phyloP scores from a whole-genome alignment of 2,329 filamentous ascomycete species.

The Trichoderma sp. region DNA sequence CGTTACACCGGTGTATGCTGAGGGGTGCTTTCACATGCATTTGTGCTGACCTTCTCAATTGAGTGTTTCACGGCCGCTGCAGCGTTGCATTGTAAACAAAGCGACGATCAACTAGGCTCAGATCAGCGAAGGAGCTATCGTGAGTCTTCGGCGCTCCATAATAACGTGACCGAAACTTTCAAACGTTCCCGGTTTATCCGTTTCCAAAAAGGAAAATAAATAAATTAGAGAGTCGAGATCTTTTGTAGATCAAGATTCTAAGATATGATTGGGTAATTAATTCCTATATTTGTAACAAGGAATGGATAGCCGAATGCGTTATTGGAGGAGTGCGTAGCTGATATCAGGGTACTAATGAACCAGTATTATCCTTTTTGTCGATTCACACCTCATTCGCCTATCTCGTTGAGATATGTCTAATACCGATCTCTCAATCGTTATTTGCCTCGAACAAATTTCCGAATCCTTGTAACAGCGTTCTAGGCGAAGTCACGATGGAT shows the following conservation, averaged over 20 bases:
- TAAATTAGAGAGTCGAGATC: background rate
- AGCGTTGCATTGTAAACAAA: background rate
- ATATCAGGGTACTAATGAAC: background rate
- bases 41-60: constrained; percentile 14
- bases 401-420: background rate
- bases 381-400: background rate
- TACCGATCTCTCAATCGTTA: no score
- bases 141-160: background rate
- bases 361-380: background rate
- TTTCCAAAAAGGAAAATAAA: background rate
- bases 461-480: no score
- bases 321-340: background rate
- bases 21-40: background rate
- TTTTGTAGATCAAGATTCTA: background rate
- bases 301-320: background rate
- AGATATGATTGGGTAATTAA: background rate
- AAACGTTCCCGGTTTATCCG: background rate
- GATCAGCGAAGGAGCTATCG: background rate
- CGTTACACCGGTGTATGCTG: background rate
- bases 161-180: background rate
- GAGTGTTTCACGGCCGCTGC: background rate
- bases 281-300: background rate
- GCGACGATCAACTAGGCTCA: background rate
- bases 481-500: no score
- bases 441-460: no score